A percentile compares a stretch with the other conserved stretches of the same genome.
Evolutionary conservation across 2,329 filamentous ascomycete genomes (phyloP).

Genomic region (Trichoderma sp.): DNA sequence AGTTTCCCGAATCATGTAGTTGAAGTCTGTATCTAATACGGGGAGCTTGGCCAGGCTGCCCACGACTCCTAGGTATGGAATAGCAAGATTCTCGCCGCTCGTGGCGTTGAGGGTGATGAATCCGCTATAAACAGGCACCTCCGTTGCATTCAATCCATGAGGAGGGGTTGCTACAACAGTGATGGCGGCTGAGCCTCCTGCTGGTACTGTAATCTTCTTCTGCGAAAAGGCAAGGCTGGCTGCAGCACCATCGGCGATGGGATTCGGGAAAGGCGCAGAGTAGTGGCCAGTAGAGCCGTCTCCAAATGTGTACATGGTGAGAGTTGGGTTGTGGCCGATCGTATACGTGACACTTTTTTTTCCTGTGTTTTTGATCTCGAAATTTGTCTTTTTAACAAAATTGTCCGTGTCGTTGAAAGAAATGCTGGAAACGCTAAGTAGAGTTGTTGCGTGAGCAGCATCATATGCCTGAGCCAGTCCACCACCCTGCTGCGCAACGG

Average conservation of each 20-base stretch:
- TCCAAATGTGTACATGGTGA: conserved; percentile 54
- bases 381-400: conserved; percentile 51
- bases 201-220: conserved; percentile 46
- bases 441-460: conserved; percentile 55
- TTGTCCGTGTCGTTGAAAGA: conserved; percentile 66
- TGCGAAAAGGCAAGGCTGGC: conserved; percentile 48
- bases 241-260: conserved; percentile 40
- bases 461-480: conserved; percentile 63
- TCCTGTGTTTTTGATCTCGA: conserved; percentile 59
- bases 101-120: conserved; percentile 45
- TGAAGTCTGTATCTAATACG: background rate
- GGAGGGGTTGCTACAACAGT: conserved; percentile 49
- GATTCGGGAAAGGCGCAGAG: conserved; percentile 49
- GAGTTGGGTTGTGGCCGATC: conserved; percentile 52
- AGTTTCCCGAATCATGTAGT: conserved; percentile 9
- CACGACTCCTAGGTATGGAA: conserved; percentile 46
- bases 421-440: conserved; percentile 57
- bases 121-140: conserved; percentile 46
- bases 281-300: conserved; percentile 35
- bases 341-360: conserved; percentile 51
- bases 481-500: conserved; percentile 61
- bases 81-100: conserved; percentile 40
- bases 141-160: conserved; percentile 33
- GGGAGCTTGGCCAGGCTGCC: conserved; percentile 29
- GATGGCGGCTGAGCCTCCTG: conserved; percentile 47